Conservation (phyloP, 768 basidiomycete species). For the Tricholoma hemisulphureum region DNA sequence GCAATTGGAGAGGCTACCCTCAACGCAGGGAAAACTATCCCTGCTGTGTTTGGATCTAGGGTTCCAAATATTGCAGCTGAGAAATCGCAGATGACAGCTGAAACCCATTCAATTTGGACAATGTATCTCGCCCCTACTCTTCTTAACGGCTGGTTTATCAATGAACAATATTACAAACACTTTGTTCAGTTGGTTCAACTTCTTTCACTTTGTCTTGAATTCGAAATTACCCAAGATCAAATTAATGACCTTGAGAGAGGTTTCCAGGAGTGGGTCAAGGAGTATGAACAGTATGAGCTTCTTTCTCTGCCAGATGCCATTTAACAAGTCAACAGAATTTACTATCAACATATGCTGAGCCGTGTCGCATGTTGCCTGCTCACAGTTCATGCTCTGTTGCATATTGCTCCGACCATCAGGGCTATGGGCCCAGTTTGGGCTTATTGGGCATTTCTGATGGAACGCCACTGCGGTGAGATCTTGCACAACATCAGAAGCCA, state of each 20-base stretch:
- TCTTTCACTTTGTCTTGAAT: constrained; percentile 35
- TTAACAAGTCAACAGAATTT: constrained; percentile 21
- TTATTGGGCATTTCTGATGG: constrained; percentile 40
- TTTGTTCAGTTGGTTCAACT: constrained; percentile 40
- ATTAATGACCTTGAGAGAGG: constrained; percentile 24
- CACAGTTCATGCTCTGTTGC: too few relatives aligned
- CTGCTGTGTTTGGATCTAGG: neutral
- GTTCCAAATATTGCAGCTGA: constrained; percentile 4
- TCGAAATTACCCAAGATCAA: constrained; percentile 22
- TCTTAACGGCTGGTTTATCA: constrained; percentile 28
- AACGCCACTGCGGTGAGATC: constrained; percentile 35
- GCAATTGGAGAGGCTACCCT: too few relatives aligned
- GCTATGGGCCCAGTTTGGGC: constrained; percentile 33
- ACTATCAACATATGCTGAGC: constrained; percentile 25
- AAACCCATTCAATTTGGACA: constrained; percentile 39
- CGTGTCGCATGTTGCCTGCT: constrained; percentile 7
- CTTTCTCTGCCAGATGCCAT: neutral
- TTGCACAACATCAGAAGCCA: constrained; percentile 26
- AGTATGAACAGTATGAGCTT: constrained; percentile 37
- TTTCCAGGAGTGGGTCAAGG: constrained; percentile 35
- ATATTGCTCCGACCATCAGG: too few relatives aligned
- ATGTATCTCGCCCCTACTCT: constrained; percentile 37
- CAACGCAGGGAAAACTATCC: neutral
- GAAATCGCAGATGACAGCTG: constrained; percentile 26
- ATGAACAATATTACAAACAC: constrained; percentile 38